These are phyloP conservation scores for Graphiopsis chlorocephala DNA, from an alignment of 2,329 filamentous ascomycete genomes.

Conservation along the genomic window DNA sequence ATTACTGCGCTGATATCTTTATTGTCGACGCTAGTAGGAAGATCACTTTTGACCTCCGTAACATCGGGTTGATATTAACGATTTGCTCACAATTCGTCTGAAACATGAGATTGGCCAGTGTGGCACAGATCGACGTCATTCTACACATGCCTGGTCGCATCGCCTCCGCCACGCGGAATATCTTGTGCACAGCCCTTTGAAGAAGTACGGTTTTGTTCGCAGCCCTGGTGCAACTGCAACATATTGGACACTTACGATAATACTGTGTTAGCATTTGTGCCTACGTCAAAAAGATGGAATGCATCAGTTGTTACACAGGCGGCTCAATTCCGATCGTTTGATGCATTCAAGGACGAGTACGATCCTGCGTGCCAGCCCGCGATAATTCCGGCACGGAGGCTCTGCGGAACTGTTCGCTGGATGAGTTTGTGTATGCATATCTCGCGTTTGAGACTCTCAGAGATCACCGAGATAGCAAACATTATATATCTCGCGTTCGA, in stretches of 20 bases:
- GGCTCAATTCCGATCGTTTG: background rate
- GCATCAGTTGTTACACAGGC: background rate
- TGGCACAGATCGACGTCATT: background rate
- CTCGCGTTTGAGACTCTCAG: background rate
- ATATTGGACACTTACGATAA: background rate
- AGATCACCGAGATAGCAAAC: background rate
- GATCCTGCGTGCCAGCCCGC: background rate
- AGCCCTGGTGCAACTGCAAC: background rate
- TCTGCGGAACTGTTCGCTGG: background rate
- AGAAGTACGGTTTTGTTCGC: background rate
- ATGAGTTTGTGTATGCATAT: background rate
- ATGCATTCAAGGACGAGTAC: background rate
- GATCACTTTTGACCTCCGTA: background rate
- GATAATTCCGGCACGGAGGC: background rate
- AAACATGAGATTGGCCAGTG: background rate
- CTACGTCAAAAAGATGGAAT: background rate
- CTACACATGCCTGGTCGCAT: background rate
- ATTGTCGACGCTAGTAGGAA: background rate
- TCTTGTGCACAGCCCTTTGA: background rate
- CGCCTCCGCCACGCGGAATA: background rate
- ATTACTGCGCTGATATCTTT: background rate
- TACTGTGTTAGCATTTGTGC: background rate
- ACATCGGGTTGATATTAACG: background rate
- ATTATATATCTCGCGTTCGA: background rate
- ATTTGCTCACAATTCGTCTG: background rate